Conservation (phyloP, 2,329 filamentous ascomycete genomes). For the Metarhizium album region DNA sequence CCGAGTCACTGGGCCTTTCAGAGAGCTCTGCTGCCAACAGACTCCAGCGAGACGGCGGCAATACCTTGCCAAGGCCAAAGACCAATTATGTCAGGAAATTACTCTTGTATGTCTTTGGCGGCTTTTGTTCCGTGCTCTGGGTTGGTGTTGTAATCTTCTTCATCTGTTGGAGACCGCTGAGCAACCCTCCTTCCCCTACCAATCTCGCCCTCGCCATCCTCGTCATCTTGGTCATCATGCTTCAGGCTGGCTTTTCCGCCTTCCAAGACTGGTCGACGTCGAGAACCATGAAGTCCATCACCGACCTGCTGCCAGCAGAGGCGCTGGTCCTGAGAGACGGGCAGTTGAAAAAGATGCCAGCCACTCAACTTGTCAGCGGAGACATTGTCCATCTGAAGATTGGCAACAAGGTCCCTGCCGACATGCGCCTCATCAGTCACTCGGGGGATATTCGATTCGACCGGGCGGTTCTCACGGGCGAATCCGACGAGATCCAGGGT, state of each 20-base stretch:
- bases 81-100: slow-evolving; percentile 32
- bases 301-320: slow-evolving; percentile 32
- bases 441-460: slow-evolving; percentile 33
- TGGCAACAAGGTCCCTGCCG: slow-evolving; percentile 37
- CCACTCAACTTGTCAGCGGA: slow-evolving; percentile 32
- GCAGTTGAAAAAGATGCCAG: slow-evolving; percentile 26
- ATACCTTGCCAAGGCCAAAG: slow-evolving; percentile 29
- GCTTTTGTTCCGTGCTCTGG: slow-evolving; percentile 37
- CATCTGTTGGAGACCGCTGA: slow-evolving; percentile 35
- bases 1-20: slow-evolving; percentile 23
- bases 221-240: slow-evolving; percentile 34
- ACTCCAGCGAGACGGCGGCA: slow-evolving; percentile 29
- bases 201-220: slow-evolving; percentile 36
- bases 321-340: slow-evolving; percentile 34
- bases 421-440: slow-evolving; percentile 30
- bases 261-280: slow-evolving; percentile 38
- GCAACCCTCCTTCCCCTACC: slow-evolving; percentile 29
- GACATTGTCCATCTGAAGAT: slow-evolving; percentile 35
- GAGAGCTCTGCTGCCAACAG: slow-evolving; percentile 21
- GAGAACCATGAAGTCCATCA: slow-evolving; percentile 35
- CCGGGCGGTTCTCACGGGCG: slow-evolving; percentile 29
- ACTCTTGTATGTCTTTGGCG: slow-evolving; percentile 32
- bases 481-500: slow-evolving; percentile 30
- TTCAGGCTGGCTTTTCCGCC: slow-evolving; percentile 34
- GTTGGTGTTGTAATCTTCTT: slow-evolving; percentile 37